Conservation (phyloP, 1,284 basidiomycete species). For the Ceratobasidium sp. region DNA sequence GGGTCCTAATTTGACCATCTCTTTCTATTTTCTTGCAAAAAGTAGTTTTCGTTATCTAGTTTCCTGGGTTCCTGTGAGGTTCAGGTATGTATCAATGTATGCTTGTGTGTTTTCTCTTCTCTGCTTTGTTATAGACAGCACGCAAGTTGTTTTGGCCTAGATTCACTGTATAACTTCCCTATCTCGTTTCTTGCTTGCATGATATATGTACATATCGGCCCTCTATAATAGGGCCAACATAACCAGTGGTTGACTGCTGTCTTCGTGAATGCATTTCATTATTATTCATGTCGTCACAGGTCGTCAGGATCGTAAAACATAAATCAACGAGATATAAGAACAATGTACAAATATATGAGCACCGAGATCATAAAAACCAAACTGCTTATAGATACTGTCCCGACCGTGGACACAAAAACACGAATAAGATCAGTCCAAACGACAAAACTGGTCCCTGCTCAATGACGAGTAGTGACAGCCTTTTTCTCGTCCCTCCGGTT, state of each 20-base stretch:
- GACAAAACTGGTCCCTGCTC: neutral
- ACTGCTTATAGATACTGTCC: conserved; percentile 18
- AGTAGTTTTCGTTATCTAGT: neutral
- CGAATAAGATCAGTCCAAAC: neutral
- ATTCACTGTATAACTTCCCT: conserved; percentile 40
- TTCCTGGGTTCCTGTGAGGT: neutral
- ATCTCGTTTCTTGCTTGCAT: neutral
- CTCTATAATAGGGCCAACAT: no score
- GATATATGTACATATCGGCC: conserved; percentile 10
- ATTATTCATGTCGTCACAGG: conserved; percentile 4
- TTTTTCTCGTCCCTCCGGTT: conserved; percentile 12
- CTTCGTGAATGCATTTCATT: conserved; percentile 1
- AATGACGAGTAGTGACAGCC: neutral
- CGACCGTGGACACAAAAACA: neutral
- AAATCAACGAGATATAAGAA: conserved; percentile 4
- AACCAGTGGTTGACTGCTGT: no score
- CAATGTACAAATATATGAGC: conserved; percentile 13
- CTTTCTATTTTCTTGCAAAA: conserved; percentile 7
- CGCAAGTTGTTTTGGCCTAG: neutral
- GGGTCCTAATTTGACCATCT: neutral
- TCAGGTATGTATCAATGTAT: conserved; percentile 17
- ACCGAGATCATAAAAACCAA: conserved; percentile 9
- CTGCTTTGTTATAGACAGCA: neutral
- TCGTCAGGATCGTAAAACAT: conserved; percentile 21
- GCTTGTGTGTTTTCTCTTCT: conserved; percentile 1